A percentile compares a stretch with the other conserved stretches of the same genome.
Evolutionary conservation across 352 stramenopile species (phyloP).

Genomic region (Sclerospora graminicola): DNA sequence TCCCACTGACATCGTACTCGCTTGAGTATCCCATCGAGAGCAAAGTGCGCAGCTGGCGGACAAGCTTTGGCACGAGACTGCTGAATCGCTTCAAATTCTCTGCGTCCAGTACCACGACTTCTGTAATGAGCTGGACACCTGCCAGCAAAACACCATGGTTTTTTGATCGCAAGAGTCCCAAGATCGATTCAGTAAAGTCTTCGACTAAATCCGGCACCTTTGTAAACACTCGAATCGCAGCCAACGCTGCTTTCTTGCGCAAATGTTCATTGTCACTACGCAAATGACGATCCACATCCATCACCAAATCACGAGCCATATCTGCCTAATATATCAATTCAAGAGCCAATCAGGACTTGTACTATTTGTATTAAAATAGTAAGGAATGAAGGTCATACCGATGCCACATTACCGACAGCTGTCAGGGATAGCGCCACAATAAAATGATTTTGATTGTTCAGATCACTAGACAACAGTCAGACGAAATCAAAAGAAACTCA

Average conservation of each 20-base stretch:
- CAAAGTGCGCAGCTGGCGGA: constrained; percentile 91
- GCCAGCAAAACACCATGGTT: constrained; percentile 97
- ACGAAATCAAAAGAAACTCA: background rate
- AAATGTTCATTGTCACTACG: constrained; percentile 91
- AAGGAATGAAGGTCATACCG: constrained; percentile 24
- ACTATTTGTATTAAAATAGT: background rate
- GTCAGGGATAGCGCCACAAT: constrained; percentile 94
- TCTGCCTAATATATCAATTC: constrained; percentile 60
- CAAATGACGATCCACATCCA: constrained; percentile 95
- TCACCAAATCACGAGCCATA: constrained; percentile 97
- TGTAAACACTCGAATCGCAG: constrained; percentile 86
- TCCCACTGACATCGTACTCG: constrained; percentile 97
- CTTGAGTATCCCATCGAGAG: constrained; percentile 96
- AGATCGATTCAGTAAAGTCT: constrained; percentile 96
- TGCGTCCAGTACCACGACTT: constrained; percentile 82
- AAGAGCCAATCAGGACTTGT: background rate
- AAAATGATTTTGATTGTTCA: constrained; percentile 93
- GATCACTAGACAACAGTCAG: constrained; percentile 67
- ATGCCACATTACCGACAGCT: constrained; percentile 97
- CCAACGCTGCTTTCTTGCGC: constrained; percentile 96
- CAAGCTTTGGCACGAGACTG: constrained; percentile 63
- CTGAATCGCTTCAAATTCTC: constrained; percentile 70
- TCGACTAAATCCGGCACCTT: constrained; percentile 98
- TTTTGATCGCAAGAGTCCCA: constrained; percentile 90
- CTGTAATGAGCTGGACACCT: constrained; percentile 93